Percentiles rank a stretch among this genome's conserved stretches.
These are phyloP conservation scores for Leucocoprinus sp. DNA, from an alignment of 768 basidiomycete genomes.

Conservation along the genomic window DNA sequence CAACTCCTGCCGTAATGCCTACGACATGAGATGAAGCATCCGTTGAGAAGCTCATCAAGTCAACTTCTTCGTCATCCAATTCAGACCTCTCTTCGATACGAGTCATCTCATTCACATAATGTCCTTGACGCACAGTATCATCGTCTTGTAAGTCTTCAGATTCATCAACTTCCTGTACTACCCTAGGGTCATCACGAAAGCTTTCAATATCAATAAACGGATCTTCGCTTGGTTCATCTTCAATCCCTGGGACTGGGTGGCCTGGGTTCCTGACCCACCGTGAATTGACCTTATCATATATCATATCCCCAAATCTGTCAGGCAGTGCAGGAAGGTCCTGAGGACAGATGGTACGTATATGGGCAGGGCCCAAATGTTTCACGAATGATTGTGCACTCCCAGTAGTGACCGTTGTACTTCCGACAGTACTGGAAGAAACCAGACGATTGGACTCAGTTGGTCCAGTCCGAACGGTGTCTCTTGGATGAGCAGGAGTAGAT, in stretches of 20 bases:
- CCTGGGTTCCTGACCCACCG: slow-evolving; percentile 70
- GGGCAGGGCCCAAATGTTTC: slow-evolving; percentile 74
- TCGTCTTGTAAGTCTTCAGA: slow-evolving; percentile 11
- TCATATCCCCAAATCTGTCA: slow-evolving; percentile 79
- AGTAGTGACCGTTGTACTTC: slow-evolving; percentile 65
- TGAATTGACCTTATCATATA: slow-evolving; percentile 77
- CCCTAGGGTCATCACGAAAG: slow-evolving; percentile 53
- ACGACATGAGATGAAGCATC: slow-evolving; percentile 52
- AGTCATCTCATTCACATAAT: slow-evolving; percentile 28
- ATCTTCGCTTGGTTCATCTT: slow-evolving; percentile 62
- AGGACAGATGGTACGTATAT: slow-evolving; percentile 75
- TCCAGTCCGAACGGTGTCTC: slow-evolving; percentile 42
- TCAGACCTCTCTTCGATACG: slow-evolving; percentile 42
- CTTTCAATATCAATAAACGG: slow-evolving; percentile 92
- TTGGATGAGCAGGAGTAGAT: slow-evolving; percentile 31
- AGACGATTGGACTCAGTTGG: slow-evolving; percentile 72
- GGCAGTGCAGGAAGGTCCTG: slow-evolving; percentile 70
- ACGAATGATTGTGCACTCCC: slow-evolving; percentile 76
- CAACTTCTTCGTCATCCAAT: slow-evolving; percentile 58
- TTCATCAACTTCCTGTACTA: slow-evolving; percentile 17
- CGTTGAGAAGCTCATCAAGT: slow-evolving; percentile 65
- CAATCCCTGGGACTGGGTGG: slow-evolving; percentile 19
- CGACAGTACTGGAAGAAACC: slow-evolving; percentile 81
- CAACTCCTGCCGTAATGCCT: slow-evolving; percentile 42
- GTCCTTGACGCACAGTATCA: slow-evolving; percentile 9